Conservation (phyloP, 1,284 basidiomycete genomes). For the Volvariella surrecta region DNA sequence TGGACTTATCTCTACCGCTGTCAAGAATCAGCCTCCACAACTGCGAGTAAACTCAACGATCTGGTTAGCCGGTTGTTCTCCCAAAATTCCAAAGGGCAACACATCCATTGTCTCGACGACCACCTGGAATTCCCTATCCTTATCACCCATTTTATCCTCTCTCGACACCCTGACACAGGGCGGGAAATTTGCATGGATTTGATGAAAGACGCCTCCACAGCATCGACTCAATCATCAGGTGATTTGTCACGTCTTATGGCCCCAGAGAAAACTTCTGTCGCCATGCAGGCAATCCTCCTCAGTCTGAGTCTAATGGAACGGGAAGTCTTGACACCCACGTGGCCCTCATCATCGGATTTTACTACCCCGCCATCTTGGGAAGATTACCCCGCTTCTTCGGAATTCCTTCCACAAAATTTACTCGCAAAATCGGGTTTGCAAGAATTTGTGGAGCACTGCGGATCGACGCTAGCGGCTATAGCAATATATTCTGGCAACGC, state of each 20-base stretch:
- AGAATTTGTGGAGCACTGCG: conserved; percentile 68
- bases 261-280: conserved; percentile 69
- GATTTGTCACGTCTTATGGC: conserved; percentile 40
- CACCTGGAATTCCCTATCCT: conserved; percentile 72
- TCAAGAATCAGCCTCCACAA: conserved; percentile 75
- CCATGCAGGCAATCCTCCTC: conserved; percentile 71
- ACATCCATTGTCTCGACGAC: conserved; percentile 66
- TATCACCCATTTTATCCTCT: conserved; percentile 78
- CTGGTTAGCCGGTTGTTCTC: conserved; percentile 81
- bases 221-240: conserved; percentile 24
- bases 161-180: conserved; percentile 84
- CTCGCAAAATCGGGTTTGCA: conserved; percentile 62
- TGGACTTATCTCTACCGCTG: conserved; percentile 97
- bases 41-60: conserved; percentile 70
- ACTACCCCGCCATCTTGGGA: conserved; percentile 43
- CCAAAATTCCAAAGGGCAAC: conserved; percentile 40
- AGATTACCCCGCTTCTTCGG: conserved; percentile 70
- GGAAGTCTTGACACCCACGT: conserved; percentile 59
- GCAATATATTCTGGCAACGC: conserved; percentile 58
- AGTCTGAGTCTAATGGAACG: conserved; percentile 69
- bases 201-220: conserved; percentile 57
- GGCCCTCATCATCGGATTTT: conserved; percentile 77
- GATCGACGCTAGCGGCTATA: conserved; percentile 55
- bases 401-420: conserved; percentile 44
- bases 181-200: conserved; percentile 76